Conservation (phyloP, 2,329 filamentous ascomycete species). For the Aspergillus ochraceoroseus region DNA sequence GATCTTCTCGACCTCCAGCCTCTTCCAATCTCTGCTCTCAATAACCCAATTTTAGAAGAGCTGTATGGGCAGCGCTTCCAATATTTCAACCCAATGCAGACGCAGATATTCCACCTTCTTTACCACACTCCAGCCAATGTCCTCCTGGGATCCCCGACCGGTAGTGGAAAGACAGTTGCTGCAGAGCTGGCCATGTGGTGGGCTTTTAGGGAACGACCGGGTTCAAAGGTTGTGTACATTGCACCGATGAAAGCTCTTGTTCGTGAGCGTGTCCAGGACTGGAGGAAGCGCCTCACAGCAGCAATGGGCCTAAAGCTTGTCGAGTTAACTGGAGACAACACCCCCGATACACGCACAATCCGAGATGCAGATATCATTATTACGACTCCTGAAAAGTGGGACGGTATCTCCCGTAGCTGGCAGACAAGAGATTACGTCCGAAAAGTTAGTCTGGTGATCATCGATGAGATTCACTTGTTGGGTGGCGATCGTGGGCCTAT, state of each 20-base stretch:
- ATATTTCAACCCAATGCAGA: constrained; percentile 99
- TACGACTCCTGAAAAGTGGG: constrained; percentile 99
- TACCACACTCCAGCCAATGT: constrained; percentile 93
- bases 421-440: constrained; percentile 94
- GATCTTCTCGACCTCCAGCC: constrained; percentile 90
- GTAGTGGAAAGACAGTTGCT: constrained; percentile 95
- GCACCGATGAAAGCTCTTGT: constrained; percentile 99
- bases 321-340: constrained; percentile 96
- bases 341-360: constrained; percentile 92
- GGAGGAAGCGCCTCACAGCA: constrained; percentile 72
- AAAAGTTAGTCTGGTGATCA: constrained; percentile 92
- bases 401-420: constrained; percentile 98
- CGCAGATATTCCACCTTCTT: constrained; percentile 93
- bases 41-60: constrained; percentile 81
- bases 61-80: constrained; percentile 85
- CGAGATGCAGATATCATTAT: constrained; percentile 96
- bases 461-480: constrained; percentile 96
- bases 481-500: constrained; percentile 95
- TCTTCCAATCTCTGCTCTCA: constrained; percentile 76
- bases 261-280: constrained; percentile 92
- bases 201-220: constrained; percentile 90
- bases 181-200: constrained; percentile 99
- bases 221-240: constrained; percentile 97
- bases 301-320: constrained; percentile 87
- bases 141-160: constrained; percentile 88